Evolutionary conservation across 2,329 filamentous ascomycete species (phyloP).

Genomic region (Teratosphaeria pseudoeucalypti): DNA sequence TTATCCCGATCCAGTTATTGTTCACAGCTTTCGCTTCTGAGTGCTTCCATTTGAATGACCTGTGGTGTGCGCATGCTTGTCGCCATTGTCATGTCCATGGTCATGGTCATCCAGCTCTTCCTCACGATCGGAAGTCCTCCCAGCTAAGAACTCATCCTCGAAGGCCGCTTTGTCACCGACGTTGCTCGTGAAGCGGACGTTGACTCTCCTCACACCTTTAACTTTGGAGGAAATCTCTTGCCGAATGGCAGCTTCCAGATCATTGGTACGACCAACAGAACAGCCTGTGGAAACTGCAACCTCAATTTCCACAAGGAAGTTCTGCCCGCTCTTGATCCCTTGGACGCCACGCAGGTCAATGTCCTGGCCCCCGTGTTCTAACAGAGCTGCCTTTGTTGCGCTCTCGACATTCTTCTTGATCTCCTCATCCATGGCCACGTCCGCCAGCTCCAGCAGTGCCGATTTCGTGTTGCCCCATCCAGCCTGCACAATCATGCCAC

Average conservation of each 20-base stretch:
- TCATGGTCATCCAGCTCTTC: slow-evolving; percentile 11
- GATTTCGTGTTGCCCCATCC: slow-evolving; percentile 76
- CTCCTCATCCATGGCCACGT: slow-evolving; percentile 78
- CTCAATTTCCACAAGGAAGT: slow-evolving; percentile 87
- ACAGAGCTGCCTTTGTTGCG: slow-evolving; percentile 51
- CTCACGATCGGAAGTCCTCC: slow-evolving; percentile 11
- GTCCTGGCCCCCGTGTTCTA: slow-evolving; percentile 12
- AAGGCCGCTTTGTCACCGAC: slow-evolving; percentile 37
- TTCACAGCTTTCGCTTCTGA: slow-evolving; percentile 12
- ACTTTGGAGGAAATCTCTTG: slow-evolving; percentile 64
- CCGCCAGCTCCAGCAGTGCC: slow-evolving; percentile 80
- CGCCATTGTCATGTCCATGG: slow-evolving; percentile 9
- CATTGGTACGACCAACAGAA: slow-evolving; percentile 60
- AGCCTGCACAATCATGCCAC: slow-evolving; percentile 82
- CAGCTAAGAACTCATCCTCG: slow-evolving; percentile 56
- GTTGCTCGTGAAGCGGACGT: slow-evolving; percentile 67
- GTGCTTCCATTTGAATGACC: slow-evolving; percentile 8
- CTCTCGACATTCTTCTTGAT: slow-evolving; percentile 62
- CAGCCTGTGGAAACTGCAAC: slow-evolving; percentile 66
- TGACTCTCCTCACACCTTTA: slow-evolving; percentile 71
- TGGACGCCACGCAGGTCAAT: slow-evolving; percentile 69
- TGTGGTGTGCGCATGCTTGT: slow-evolving; percentile 6
- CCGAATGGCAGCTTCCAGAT: slow-evolving; percentile 65
- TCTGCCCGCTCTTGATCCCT: slow-evolving; percentile 91
- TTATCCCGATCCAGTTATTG: not conserved